These are phyloP conservation scores for Wallemia hederae DNA, from an alignment of 1,284 basidiomycete genomes.

Conservation along the genomic window DNA sequence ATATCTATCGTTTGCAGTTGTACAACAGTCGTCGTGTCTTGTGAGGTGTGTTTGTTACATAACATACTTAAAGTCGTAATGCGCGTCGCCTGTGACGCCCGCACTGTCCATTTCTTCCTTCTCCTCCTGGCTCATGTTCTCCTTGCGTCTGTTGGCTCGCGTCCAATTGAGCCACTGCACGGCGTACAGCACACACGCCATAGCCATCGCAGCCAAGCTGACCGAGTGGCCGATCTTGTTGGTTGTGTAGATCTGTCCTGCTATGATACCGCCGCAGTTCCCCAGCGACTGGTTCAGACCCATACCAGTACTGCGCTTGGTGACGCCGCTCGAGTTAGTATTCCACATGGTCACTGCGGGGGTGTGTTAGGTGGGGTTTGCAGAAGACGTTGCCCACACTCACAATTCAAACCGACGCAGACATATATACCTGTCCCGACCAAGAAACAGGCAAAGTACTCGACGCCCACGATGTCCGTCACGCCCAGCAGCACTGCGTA, in stretches of 20 bases:
- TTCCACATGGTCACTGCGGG: not conserved
- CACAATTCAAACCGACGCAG: not conserved
- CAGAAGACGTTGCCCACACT: not conserved
- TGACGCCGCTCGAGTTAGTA: not conserved
- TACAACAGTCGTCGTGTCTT: too few species aligned
- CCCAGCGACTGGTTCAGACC: not conserved
- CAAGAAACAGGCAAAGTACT: conserved; percentile 1
- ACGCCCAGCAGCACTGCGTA: not conserved
- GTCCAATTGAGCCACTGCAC: not conserved
- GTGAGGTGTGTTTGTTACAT: too few species aligned
- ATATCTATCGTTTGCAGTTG: too few species aligned
- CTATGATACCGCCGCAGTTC: not conserved
- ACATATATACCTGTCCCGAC: not conserved
- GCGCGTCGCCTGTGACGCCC: not conserved
- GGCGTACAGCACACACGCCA: not conserved
- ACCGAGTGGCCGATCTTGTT: not conserved
- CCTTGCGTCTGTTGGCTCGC: not conserved
- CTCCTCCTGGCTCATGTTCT: not conserved
- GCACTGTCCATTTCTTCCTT: not conserved
- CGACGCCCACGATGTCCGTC: not conserved
- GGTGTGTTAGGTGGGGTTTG: not conserved
- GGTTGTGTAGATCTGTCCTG: not conserved
- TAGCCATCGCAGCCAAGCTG: not conserved
- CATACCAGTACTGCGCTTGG: not conserved
- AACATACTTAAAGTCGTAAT: not conserved